Evolutionary conservation across 352 stramenopile species (phyloP), one percentile per base, ranked within the genome.

Genomic region (Phytopythium litorale): DNA sequence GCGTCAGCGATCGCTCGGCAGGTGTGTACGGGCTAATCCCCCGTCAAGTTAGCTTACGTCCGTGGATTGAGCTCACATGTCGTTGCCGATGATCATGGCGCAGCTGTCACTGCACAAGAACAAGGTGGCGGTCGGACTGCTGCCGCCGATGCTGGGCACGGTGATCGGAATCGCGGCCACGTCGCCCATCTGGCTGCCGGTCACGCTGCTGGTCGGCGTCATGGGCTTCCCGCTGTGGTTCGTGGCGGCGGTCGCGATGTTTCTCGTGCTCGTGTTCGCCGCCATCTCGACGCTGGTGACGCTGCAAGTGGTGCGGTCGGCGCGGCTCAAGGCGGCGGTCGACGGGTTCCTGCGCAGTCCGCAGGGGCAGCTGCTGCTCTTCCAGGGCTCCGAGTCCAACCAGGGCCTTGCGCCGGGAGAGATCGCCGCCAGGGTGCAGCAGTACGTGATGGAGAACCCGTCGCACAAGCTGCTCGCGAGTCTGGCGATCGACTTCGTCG

Each of bases 401-500:
- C 55, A 72, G n/a, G 40, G 62, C 9, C 43, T 78, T 19, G 77
- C 67, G 0, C 60, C 68, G 6, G 64, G 69, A 0, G 71, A 72
- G 33, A 50, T 88, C 7, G 67, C 69, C 7, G 59, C 75, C 53
- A 66, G 62, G 1, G 43, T 69, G 33, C 76, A 64, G 49, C 33
- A 77, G 8, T 85, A 80, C 67, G 73, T 90, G 42, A 73, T 87
- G 19, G 66, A 72, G n/a, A 84, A 81, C 45, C 70, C 78, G 21
- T 87, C 69, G 23, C 70, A 67, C 11, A 91, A 87, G 58, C 71
- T 88, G n/a, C 60, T 86, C 25, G 79, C 73, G 52, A 92, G 79
- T 64, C 56, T 98, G 32, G 45, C 84, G 0, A 91, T 98, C 59
- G 94, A 98, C 72, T 86, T 92, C 43, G 72, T 98, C 48, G 93